Percentiles rank a stretch among this genome's conserved stretches.
Conservation (phyloP, 176 grass and related monocot genomes). For the Melocanna baccifera region DNA sequence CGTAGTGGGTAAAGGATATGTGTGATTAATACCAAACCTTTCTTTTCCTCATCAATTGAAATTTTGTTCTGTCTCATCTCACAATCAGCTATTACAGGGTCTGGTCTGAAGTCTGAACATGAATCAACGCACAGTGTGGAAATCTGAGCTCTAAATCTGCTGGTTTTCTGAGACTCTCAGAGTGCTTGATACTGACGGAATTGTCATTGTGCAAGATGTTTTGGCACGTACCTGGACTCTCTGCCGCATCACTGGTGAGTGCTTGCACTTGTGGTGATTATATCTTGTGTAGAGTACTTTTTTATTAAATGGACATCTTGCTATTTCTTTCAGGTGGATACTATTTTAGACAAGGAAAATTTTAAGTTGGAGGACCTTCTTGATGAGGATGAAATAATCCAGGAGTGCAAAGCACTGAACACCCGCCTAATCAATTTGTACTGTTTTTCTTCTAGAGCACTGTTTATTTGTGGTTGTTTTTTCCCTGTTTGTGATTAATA, state of each 20-base stretch:
- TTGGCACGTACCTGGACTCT: conserved; percentile 89
- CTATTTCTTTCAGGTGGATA: conserved; percentile 84
- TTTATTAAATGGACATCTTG: not conserved
- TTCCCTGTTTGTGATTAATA: conserved; percentile 12
- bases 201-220: conserved; percentile 65
- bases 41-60: not conserved
- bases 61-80: not conserved
- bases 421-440: conserved; percentile 97
- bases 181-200: conserved; percentile 9
- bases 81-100: conserved; percentile 22
- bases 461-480: conserved; percentile 3
- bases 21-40: not conserved
- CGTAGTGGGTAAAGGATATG: not conserved
- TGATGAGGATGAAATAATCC: conserved; percentile 98
- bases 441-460: conserved; percentile 27
- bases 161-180: not conserved
- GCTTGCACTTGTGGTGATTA: conserved; percentile 1
- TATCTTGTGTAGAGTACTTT: not conserved
- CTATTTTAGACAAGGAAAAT: conserved; percentile 90
- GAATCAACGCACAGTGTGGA: not conserved
- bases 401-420: conserved; percentile 99
- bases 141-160: conserved; percentile 30
- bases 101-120: conserved; percentile 6
- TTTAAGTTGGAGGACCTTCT: conserved; percentile 90
- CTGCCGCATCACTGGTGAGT: conserved; percentile 80